Base-by-base conservation (phyloP, 345 rosid species). In the Toxicodendron radicans region DNA sequence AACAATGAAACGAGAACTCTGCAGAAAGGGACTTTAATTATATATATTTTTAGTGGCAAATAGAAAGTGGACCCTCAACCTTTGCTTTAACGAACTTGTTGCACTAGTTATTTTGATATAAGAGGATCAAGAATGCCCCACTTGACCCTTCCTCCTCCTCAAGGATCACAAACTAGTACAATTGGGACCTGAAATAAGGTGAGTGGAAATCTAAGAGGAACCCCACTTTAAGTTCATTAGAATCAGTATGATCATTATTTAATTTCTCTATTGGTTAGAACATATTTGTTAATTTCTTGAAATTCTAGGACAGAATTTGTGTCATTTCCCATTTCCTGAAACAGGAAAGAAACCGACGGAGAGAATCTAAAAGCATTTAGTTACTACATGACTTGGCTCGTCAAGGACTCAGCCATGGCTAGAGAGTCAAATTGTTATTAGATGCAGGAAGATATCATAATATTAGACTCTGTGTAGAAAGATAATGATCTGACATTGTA, bases 181-280 rank as follows among this genome's bases (percentile, higher is more conserved):
- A 35, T 49, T 77, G 52, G 73, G 79, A 76, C 75, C 59, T 58
- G 71, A 69, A 77, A 75, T 70, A 62, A 61, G 64, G 43, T 77
- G 23, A 89, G 97, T 91, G 97, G 98, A 89, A 70, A 84, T 91
- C 97, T 84, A 89, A 64, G 71, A 66, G 71, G 77, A 83, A 80
- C 52, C 78, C 90, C 94, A 91, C 91, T 90, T 81, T 77, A 72
- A 64, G 38, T 68, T 58, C 63, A 48, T 70, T 66, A 60, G 23
- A 52, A 41, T 27, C 46, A 38, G 7, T 57, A 68, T 45, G 57
- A 72, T 71, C 74, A 17, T 38, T 68, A 43, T 52, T 72, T 56
- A 63, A n/a, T 52, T 61, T 46, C 46, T 8, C 10, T 8, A 24
- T 53, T 13, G 53, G 51, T 14, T 54, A 4, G 4, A 27, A 27